Evolutionary conservation across 305 asterid species (phyloP).

Genomic region (Solanum hybrid): DNA sequence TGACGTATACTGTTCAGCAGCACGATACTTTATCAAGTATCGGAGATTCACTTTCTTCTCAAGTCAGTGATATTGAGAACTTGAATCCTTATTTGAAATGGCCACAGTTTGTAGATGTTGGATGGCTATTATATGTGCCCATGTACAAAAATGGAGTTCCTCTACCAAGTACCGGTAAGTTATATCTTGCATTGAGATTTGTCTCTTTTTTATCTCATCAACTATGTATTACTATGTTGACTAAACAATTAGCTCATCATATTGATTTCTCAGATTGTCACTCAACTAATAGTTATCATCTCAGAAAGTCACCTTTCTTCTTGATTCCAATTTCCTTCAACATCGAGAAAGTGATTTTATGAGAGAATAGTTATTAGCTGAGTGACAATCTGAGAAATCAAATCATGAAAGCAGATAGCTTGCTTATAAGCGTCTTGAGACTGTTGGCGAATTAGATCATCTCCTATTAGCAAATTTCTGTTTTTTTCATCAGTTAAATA

Average conservation of each 20-base stretch:
- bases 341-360: not conserved
- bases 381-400: not conserved
- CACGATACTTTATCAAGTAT: conserved; percentile 47
- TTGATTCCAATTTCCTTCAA: not conserved
- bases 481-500: not conserved
- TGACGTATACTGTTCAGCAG: conserved; percentile 61
- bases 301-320: not conserved
- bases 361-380: not conserved
- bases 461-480: not conserved
- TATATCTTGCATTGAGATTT: not conserved
- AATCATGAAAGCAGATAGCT: not conserved
- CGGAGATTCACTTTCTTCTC: conserved; percentile 40
- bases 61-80: conserved; percentile 30
- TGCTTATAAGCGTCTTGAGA: not conserved
- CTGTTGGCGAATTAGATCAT: not conserved
- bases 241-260: not conserved
- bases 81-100: conserved; percentile 39
- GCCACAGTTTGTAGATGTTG: conserved; percentile 38
- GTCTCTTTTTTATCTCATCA: not conserved
- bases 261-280: not conserved
- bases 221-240: not conserved
- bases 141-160: conserved; percentile 42
- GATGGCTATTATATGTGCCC: conserved; percentile 73
- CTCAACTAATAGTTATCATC: not conserved
- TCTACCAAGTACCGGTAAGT: not conserved